Evolutionary conservation across 2,329 filamentous ascomycete species (phyloP).

Genomic region (Neonectria hederae): DNA sequence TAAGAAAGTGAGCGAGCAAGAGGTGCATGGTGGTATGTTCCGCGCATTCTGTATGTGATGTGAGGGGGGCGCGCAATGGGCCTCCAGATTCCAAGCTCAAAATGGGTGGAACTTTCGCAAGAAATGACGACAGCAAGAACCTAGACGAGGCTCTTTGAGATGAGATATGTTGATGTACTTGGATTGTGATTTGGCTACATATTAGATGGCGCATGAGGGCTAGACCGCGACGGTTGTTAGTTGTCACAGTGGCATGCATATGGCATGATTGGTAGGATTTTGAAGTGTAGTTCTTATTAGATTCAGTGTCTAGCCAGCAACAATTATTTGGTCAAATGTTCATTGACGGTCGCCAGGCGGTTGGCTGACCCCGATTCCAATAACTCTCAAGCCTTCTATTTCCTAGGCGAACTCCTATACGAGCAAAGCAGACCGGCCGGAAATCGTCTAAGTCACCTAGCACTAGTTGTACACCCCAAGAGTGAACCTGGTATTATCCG

Average conservation of each 20-base stretch:
- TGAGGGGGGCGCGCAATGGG: not conserved
- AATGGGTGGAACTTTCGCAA: not conserved
- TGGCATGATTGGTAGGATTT: not conserved
- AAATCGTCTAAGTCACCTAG: not conserved
- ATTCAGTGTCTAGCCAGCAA: not conserved
- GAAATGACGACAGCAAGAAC: not conserved
- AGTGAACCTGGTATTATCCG: slow-evolving; percentile 33
- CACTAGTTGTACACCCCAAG: not conserved
- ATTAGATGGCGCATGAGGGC: not conserved
- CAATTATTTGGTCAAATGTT: not conserved
- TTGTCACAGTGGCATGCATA: not conserved
- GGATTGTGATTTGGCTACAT: not conserved
- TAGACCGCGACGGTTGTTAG: not conserved
- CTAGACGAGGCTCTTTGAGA: not conserved
- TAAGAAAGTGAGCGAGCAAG: not conserved
- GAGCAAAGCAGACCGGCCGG: not conserved
- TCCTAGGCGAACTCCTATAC: not conserved
- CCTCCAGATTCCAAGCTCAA: not conserved
- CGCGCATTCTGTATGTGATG: not conserved
- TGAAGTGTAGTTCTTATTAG: not conserved
- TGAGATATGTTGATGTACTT: not conserved
- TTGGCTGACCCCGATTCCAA: no score
- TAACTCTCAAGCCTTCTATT: not conserved
- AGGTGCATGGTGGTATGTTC: not conserved
- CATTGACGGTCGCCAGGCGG: not conserved